Evolutionary conservation across 106 monocot genomes (phyloP).

Genomic region (Posidonia australis): DNA sequence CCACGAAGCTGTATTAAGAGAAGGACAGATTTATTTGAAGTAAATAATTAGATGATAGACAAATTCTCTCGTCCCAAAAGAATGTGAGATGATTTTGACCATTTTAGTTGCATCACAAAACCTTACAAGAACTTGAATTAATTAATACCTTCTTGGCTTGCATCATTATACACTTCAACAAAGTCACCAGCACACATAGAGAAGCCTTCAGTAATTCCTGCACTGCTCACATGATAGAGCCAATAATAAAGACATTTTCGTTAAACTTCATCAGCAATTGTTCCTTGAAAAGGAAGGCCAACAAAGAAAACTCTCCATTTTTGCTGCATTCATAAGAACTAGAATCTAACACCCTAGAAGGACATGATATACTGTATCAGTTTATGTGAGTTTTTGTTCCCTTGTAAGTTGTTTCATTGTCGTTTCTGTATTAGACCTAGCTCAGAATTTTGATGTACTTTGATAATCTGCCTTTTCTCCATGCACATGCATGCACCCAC

Average conservation of each 20-base stretch:
- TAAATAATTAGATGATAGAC: neutral
- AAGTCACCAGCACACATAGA: constrained; percentile 99
- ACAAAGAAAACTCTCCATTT: too few relatives aligned
- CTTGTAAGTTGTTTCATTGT: too few relatives aligned
- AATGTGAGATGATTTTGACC: too few relatives aligned
- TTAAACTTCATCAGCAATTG: neutral
- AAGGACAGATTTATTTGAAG: neutral
- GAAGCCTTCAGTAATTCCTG: constrained; percentile 96
- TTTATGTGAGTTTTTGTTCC: too few relatives aligned
- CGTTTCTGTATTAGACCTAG: too few relatives aligned
- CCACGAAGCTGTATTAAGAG: constrained; percentile 57
- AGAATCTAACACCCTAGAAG: too few relatives aligned
- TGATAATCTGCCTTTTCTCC: too few relatives aligned
- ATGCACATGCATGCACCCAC: too few relatives aligned
- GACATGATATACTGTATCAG: too few relatives aligned
- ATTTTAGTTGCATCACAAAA: too few relatives aligned
- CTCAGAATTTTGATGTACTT: too few relatives aligned
- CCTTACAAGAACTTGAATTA: neutral
- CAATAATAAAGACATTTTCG: neutral
- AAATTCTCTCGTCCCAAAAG: neutral
- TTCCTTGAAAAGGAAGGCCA: neutral
- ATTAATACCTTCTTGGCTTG: constrained; percentile 71
- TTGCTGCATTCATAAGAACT: too few relatives aligned
- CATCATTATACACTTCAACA: constrained; percentile 89
- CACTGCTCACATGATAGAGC: constrained; percentile 32